Percentiles rank a stretch among this genome's conserved stretches.
Conservation (phyloP, 345 rosid genomes). For the Populus davidiana region DNA sequence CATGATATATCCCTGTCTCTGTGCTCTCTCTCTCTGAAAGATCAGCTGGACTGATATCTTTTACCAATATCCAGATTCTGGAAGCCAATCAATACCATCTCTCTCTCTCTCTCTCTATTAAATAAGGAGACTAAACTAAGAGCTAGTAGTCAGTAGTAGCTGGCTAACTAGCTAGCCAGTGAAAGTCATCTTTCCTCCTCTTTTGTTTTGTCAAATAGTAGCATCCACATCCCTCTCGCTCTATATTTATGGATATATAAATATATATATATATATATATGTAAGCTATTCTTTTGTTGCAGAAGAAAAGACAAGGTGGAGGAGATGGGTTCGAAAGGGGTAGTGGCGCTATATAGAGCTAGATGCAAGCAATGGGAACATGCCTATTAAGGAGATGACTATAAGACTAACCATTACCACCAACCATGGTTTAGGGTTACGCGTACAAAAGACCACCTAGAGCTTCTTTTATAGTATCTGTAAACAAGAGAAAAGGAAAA, state of each 20-base stretch:
- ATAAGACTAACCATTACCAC: not conserved
- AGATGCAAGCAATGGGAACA: not conserved
- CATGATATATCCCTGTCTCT: not conserved
- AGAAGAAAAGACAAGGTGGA: slow-evolving; percentile 25
- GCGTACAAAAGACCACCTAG: not conserved
- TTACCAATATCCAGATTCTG: slow-evolving; percentile 18
- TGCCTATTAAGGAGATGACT: not conserved
- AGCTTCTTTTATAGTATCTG: not conserved
- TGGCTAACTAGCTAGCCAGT: not conserved
- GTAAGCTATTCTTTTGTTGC: slow-evolving; percentile 19
- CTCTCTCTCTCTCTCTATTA: not conserved
- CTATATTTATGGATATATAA: not conserved
- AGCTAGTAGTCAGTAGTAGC: too few relatives aligned
- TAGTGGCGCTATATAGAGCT: not conserved
- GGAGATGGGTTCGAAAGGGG: not conserved
- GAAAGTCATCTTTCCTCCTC: slow-evolving; percentile 13
- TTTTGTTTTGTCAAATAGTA: slow-evolving; percentile 1
- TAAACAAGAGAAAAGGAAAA: not conserved
- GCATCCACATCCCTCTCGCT: not conserved
- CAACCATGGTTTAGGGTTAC: too few relatives aligned
- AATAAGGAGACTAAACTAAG: not conserved
- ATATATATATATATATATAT: not conserved
- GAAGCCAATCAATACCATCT: slow-evolving; percentile 7
- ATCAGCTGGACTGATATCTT: slow-evolving; percentile 6
- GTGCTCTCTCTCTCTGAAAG: not conserved